These are phyloP conservation scores for Botrytis byssoidea DNA, from an alignment of 2,329 filamentous ascomycete genomes.

Conservation along the genomic window DNA sequence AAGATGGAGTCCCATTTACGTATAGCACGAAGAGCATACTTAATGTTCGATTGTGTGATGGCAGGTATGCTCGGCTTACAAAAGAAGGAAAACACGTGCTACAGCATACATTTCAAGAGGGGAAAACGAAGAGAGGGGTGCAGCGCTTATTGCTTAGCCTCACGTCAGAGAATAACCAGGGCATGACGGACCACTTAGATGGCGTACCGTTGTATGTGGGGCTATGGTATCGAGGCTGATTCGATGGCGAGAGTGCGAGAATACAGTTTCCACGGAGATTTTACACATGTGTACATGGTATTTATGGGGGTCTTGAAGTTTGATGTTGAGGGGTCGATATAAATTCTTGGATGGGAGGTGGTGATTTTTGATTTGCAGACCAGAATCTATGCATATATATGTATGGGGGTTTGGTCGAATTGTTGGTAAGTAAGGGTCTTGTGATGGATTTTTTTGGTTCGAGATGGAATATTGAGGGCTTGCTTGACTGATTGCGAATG, in stretches of 20 bases:
- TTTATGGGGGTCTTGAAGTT: background rate
- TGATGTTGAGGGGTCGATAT: background rate
- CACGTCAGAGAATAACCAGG: background rate
- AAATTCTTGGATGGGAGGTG: background rate
- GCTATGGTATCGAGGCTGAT: background rate
- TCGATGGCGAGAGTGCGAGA: background rate
- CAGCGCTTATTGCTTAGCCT: background rate
- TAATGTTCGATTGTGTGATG: background rate
- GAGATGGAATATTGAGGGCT: background rate
- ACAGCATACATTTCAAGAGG: background rate
- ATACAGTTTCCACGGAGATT: background rate
- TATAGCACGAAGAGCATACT: background rate
- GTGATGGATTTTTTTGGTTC: background rate
- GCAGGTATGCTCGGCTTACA: background rate
- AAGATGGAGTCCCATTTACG: background rate
- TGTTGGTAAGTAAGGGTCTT: background rate
- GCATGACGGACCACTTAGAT: background rate
- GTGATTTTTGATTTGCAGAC: background rate
- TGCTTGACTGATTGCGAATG: background rate
- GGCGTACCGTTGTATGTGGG: constrained; percentile 2
- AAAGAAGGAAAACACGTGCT: background rate
- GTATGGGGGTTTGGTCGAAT: background rate
- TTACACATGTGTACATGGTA: background rate
- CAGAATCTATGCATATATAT: background rate
- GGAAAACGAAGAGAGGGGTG: background rate